A percentile compares a stretch with the other conserved stretches of the same genome.
Evolutionary conservation across 164 flowering plant species (phyloP).

Genomic region (Platanus orientalis): DNA sequence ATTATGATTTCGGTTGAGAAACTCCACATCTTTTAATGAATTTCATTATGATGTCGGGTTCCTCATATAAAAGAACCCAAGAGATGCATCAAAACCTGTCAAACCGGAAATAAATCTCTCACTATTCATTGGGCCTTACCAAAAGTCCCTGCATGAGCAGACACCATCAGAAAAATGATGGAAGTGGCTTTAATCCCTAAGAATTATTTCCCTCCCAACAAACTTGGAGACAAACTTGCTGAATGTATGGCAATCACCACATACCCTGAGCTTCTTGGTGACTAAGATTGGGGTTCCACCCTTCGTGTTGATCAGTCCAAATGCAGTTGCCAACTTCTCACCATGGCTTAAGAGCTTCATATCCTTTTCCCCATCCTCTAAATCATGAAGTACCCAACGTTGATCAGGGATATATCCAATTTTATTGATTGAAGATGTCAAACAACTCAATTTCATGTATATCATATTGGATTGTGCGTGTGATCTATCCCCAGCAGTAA

Average conservation of each 20-base stretch:
- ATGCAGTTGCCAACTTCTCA: constrained; percentile 17
- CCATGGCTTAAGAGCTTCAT: constrained; percentile 10
- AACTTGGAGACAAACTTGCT: constrained; percentile 12
- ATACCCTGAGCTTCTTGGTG: constrained; percentile 16
- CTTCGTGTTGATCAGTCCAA: constrained; percentile 9
- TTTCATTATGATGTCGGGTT: not conserved
- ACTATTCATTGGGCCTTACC: constrained; percentile 5
- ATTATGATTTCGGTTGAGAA: not conserved
- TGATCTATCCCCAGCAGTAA: constrained; percentile 37
- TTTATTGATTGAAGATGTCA: constrained; percentile 21
- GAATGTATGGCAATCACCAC: constrained; percentile 18
- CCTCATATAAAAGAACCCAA: not conserved
- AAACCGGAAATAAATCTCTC: not conserved
- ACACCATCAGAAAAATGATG: constrained; percentile 15
- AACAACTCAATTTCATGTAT: constrained; percentile 19
- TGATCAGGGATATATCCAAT: constrained; percentile 30
- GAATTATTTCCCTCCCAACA: constrained; percentile 12
- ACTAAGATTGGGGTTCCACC: constrained; percentile 10
- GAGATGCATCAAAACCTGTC: not conserved
- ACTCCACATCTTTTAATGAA: not conserved
- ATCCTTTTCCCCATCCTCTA: constrained; percentile 18
- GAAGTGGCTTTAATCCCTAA: constrained; percentile 15
- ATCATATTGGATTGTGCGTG: constrained; percentile 28
- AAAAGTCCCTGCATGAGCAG: constrained; percentile 18
- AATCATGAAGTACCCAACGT: constrained; percentile 23